phyloP scores from a whole-genome alignment of 805 yeast species.

The Sungouiozyma intestinalis region DNA sequence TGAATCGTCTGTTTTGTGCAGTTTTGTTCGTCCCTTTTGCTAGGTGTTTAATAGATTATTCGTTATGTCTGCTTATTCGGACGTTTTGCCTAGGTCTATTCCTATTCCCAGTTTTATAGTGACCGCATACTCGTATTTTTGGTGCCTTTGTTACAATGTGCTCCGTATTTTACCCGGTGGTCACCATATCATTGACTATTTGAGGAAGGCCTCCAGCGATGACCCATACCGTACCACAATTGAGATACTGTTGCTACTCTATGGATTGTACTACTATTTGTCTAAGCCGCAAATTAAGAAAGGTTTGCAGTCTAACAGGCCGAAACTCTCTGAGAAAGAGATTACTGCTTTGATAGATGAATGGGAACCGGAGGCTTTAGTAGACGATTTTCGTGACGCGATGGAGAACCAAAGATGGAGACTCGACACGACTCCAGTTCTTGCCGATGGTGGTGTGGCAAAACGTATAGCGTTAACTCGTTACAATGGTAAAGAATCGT shows the following conservation, averaged over 20 bases:
- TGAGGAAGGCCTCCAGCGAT: conserved; percentile 77
- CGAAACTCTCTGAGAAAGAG: conserved; percentile 50
- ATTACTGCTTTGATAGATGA: conserved; percentile 76
- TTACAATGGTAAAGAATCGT: conserved; percentile 22
- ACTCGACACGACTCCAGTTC: conserved; percentile 49
- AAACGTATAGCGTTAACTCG: conserved; percentile 20
- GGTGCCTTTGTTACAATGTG: conserved; percentile 13
- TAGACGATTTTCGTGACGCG: conserved; percentile 35
- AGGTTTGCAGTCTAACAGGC: conserved; percentile 64
- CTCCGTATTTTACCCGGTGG: conserved; percentile 23
- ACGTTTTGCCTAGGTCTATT: conserved; percentile 20
- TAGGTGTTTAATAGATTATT: background rate
- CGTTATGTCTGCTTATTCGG: conserved; percentile 15
- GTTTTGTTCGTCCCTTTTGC: background rate
- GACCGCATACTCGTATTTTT: conserved; percentile 15
- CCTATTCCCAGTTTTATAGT: conserved; percentile 22
- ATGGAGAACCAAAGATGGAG: conserved; percentile 43
- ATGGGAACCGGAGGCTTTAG: conserved; percentile 87
- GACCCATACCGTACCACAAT: conserved; percentile 86
- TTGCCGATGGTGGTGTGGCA: conserved; percentile 43
- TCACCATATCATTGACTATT: conserved; percentile 46
- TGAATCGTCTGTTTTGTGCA: no score
- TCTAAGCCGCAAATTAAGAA: conserved; percentile 60
- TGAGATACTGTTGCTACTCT: conserved; percentile 64
- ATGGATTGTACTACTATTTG: conserved; percentile 75